These are phyloP conservation scores for Amphibolis antarctica DNA, from an alignment of 106 monocot species.

Conservation along the genomic window DNA sequence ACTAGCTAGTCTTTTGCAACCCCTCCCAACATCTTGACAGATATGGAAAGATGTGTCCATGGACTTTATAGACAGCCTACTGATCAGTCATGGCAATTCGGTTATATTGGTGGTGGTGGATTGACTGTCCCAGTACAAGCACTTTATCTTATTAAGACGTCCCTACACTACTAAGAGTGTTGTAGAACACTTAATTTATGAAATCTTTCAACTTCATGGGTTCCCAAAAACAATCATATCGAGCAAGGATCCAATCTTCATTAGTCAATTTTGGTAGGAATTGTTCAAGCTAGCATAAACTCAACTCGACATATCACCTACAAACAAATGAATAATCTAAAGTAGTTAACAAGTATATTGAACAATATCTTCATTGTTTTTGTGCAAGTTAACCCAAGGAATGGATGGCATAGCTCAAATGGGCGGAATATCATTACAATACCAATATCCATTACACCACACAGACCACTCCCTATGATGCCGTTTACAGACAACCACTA, in stretches of 20 bases:
- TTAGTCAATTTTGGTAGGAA: background rate
- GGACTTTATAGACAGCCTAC: slow-evolving; percentile 2
- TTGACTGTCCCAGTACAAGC: background rate
- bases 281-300: background rate
- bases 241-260: background rate
- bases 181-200: background rate
- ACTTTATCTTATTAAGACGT: background rate
- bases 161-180: background rate
- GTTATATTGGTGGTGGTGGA: background rate
- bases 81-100: background rate
- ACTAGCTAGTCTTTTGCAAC: background rate
- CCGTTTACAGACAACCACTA: too few species aligned
- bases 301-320: background rate
- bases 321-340: background rate
- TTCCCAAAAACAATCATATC: background rate
- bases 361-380: background rate
- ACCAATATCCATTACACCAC: too few species aligned
- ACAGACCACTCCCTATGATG: too few species aligned
- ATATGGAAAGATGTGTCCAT: background rate
- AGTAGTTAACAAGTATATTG: background rate
- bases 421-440: too few species aligned
- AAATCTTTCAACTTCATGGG: slow-evolving; percentile 2
- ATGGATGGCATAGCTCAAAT: too few species aligned
- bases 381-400: background rate
- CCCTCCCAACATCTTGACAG: background rate